phyloP scores from a whole-genome alignment of 2,329 filamentous ascomycete species.

The Fusarium sp. region DNA sequence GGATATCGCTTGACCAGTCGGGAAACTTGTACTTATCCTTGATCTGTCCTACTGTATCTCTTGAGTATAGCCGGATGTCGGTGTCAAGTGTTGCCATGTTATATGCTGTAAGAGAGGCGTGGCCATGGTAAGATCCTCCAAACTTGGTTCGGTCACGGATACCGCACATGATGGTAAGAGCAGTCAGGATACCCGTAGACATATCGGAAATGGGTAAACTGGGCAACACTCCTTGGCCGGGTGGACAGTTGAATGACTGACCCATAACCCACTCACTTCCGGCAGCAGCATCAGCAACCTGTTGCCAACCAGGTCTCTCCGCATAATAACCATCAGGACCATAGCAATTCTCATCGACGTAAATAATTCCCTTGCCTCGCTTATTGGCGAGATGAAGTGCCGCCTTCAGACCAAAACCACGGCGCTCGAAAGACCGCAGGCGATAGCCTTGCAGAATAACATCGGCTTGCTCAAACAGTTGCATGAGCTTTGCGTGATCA shows the following conservation, averaged over 20 bases:
- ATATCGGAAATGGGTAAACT: not conserved
- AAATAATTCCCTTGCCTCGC: conserved; percentile 60
- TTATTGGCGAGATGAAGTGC: not conserved
- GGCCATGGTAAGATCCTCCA: not conserved
- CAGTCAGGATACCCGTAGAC: not conserved
- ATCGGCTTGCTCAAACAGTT: no score
- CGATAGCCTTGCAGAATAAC: not conserved
- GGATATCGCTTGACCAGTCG: not conserved
- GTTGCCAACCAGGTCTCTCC: conserved; percentile 72
- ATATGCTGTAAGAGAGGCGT: not conserved
- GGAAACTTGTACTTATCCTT: not conserved
- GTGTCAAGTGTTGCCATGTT: not conserved
- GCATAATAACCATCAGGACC: conserved; percentile 67
- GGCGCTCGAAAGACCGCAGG: not conserved
- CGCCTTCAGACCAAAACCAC: not conserved
- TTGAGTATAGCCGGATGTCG: not conserved
- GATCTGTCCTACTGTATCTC: not conserved
- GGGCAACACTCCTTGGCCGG: not conserved
- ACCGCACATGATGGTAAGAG: not conserved
- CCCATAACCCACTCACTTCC: not conserved
- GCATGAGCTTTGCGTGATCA: no score
- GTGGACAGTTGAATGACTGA: not conserved
- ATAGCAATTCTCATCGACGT: conserved; percentile 75
- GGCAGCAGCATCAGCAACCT: conserved; percentile 64
- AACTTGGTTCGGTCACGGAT: not conserved